Evolutionary conservation across 495 filamentous ascomycete species (phyloP).

Genomic region (Trichoderma asperelloides): DNA sequence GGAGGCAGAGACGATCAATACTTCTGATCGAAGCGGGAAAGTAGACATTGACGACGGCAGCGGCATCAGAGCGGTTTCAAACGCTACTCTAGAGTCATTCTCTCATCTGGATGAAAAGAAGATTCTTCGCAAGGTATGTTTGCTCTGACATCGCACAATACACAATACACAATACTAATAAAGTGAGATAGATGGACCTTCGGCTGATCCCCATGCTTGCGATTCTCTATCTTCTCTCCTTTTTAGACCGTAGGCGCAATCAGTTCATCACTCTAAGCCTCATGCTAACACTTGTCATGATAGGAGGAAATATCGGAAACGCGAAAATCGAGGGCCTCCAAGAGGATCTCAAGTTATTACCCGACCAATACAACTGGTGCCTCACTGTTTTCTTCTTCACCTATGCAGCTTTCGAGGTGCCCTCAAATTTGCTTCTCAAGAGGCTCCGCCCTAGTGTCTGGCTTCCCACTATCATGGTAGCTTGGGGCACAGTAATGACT

Average conservation of each 20-base stretch:
- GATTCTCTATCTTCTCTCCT: conserved; percentile 36
- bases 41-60: neutral
- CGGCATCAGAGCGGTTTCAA: neutral
- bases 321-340: conserved; percentile 65
- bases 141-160: neutral
- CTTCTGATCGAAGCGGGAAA: neutral
- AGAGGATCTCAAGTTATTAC: conserved; percentile 50
- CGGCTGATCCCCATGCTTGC: conserved; percentile 57
- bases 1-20: neutral
- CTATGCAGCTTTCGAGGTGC: conserved; percentile 51
- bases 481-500: conserved; percentile 59
- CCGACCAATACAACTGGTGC: conserved; percentile 60
- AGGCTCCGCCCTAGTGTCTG: conserved; percentile 53
- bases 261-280: neutral
- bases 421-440: conserved; percentile 62
- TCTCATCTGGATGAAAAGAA: conserved; percentile 33
- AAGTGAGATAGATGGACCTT: conserved; percentile 33
- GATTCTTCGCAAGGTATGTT: conserved; percentile 34
- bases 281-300: neutral
- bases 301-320: conserved; percentile 60
- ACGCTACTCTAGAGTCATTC: neutral
- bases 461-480: conserved; percentile 56
- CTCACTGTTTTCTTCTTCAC: conserved; percentile 85
- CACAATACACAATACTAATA: neutral
- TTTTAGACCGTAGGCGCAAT: conserved; percentile 42